These are phyloP conservation scores for Herpetomonas muscarum DNA, from an alignment of 208 protist species.

Conservation along the genomic window DNA sequence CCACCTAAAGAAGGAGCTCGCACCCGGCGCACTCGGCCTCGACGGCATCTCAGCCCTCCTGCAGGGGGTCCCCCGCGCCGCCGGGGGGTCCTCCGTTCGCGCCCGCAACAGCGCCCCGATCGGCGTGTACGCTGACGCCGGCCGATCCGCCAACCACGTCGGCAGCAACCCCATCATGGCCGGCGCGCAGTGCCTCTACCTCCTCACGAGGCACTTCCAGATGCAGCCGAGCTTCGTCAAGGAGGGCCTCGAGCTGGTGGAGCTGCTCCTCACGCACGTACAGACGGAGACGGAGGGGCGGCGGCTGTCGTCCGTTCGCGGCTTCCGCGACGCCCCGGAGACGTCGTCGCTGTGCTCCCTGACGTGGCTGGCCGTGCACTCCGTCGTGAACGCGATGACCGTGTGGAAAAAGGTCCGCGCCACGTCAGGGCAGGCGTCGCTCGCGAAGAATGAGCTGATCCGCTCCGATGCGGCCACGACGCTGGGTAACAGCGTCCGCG, in stretches of 20 bases:
- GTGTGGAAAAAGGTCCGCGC: slow-evolving; percentile 61
- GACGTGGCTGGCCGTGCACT: slow-evolving; percentile 63
- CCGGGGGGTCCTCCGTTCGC: not conserved
- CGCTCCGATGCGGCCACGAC: slow-evolving; percentile 26
- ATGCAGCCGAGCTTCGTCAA: slow-evolving; percentile 56
- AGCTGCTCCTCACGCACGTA: slow-evolving; percentile 36
- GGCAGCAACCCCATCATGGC: slow-evolving; percentile 47
- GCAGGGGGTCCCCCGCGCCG: not conserved
- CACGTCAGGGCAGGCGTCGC: slow-evolving; percentile 14
- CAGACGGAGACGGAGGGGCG: slow-evolving; percentile 15
- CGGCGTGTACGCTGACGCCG: slow-evolving; percentile 6
- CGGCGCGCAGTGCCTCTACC: slow-evolving; percentile 72
- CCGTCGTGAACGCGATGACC: slow-evolving; percentile 53
- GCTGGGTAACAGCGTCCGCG: slow-evolving; percentile 27
- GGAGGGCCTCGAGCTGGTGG: slow-evolving; percentile 41
- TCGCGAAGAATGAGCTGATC: slow-evolving; percentile 45
- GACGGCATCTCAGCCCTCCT: not conserved
- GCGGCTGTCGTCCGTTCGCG: slow-evolving; percentile 10
- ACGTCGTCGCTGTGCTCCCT: slow-evolving; percentile 47
- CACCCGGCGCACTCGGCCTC: slow-evolving; percentile 3
- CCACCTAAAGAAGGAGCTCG: slow-evolving; percentile 37
- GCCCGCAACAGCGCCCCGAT: not conserved
- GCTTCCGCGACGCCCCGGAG: slow-evolving; percentile 23
- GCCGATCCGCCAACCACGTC: slow-evolving; percentile 10
- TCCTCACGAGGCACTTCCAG: slow-evolving; percentile 87